Conservation (phyloP, 2,329 filamentous ascomycete species). For the Fusarium dimerum region DNA sequence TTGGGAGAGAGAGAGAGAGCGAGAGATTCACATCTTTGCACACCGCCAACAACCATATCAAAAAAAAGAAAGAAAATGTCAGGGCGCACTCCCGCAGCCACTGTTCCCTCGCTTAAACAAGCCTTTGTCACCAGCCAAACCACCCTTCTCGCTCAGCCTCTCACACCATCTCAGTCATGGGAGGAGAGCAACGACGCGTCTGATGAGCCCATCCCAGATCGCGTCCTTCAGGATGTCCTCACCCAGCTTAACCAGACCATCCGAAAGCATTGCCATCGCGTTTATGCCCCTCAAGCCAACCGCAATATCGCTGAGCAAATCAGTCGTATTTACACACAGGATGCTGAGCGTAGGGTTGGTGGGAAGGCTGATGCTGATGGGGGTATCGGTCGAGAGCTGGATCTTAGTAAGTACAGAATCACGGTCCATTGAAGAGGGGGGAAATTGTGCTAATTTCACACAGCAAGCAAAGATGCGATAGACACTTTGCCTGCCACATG, state of each 20-base stretch:
- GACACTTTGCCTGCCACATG: conserved; percentile 49
- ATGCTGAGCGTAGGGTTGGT: conserved; percentile 42
- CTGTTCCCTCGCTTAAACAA: conserved; percentile 63
- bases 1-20: too few relatives aligned
- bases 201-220: conserved; percentile 44
- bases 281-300: conserved; percentile 68
- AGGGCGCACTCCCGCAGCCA: conserved; percentile 41
- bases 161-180: conserved; percentile 57
- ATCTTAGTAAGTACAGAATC: conserved; percentile 50
- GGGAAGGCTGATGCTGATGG: conserved; percentile 39
- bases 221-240: conserved; percentile 57
- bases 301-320: conserved; percentile 74
- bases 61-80: conserved; percentile 8
- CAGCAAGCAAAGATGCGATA: conserved; percentile 46
- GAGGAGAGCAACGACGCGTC: conserved; percentile 47
- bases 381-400: conserved; percentile 41
- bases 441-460: neutral
- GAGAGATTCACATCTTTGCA: neutral
- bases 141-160: conserved; percentile 60
- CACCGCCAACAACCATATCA: conserved; percentile 2
- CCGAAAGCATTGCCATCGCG: conserved; percentile 64
- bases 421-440: too few relatives aligned
- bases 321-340: conserved; percentile 61
- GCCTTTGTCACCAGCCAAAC: conserved; percentile 65
- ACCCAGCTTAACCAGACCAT: conserved; percentile 61